phyloP scores from a whole-genome alignment of 2,329 filamentous ascomycete species.

The Alternaria panax region DNA sequence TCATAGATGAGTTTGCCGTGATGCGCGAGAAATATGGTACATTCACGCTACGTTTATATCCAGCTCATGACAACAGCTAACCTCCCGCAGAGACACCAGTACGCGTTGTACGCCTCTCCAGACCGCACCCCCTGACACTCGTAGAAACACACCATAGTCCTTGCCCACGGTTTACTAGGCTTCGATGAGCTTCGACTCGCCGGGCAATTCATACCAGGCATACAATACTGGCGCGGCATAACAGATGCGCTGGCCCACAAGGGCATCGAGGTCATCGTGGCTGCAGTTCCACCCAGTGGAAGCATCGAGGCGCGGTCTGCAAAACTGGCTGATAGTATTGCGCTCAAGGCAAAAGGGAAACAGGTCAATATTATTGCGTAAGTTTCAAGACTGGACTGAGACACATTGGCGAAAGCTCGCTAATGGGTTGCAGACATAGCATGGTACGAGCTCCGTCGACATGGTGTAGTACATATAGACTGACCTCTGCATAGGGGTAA shows the following conservation, averaged over 20 bases:
- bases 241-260: conserved; percentile 64
- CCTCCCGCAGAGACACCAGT: conserved; percentile 44
- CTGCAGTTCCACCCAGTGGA: conserved; percentile 65
- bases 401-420: conserved; percentile 1
- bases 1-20: conserved; percentile 68
- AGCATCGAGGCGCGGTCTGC: conserved; percentile 66
- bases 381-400: conserved; percentile 31
- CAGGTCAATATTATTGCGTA: conserved; percentile 71
- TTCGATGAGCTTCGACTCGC: conserved; percentile 68
- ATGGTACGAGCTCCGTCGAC: conserved; percentile 47
- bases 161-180: conserved; percentile 71
- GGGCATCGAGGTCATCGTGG: conserved; percentile 67
- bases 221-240: conserved; percentile 72
- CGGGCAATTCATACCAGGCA: conserved; percentile 61
- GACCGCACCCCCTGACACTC: conserved; percentile 41
- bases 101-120: conserved; percentile 6
- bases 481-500: conserved; percentile 49
- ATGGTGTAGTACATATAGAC: conserved; percentile 6
- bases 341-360: conserved; percentile 61
- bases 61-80: conserved; percentile 17
- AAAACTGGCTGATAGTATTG: conserved; percentile 62
- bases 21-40: conserved; percentile 66
- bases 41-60: no score
- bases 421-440: conserved; percentile 59
- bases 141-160: conserved; percentile 64